phyloP scores from a whole-genome alignment of 2,329 filamentous ascomycete species.

The Drechslera avenae region DNA sequence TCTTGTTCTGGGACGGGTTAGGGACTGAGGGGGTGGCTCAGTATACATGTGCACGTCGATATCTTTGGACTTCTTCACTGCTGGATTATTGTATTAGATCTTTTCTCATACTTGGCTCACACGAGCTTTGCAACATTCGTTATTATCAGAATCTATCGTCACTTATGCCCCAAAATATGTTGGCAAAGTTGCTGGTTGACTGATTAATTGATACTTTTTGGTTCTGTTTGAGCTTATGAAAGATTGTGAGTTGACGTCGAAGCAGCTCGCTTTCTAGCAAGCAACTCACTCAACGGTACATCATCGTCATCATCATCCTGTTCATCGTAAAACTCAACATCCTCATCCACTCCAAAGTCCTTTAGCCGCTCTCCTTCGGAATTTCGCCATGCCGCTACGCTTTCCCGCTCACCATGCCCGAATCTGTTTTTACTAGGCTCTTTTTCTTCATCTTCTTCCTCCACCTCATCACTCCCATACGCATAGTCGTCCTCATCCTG shows the following conservation, averaged over 20 bases:
- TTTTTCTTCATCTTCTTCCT: constrained; percentile 25
- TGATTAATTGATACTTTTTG: no score
- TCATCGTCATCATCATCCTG: constrained; percentile 74
- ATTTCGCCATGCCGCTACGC: constrained; percentile 71
- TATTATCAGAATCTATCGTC: background rate
- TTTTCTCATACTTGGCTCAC: constrained; percentile 21
- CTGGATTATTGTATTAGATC: constrained; percentile 31
- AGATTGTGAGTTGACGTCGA: constrained; percentile 5
- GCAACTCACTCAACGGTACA: constrained; percentile 70
- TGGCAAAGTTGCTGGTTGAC: no score
- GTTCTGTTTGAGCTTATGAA: background rate
- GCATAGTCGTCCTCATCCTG: constrained; percentile 25
- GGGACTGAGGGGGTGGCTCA: constrained; percentile 9
- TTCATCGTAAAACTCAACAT: constrained; percentile 69
- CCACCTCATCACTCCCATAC: constrained; percentile 26
- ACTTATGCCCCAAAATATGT: no score
- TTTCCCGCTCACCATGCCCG: constrained; percentile 45
- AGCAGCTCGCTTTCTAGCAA: constrained; percentile 46
- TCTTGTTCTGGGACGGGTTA: constrained; percentile 6
- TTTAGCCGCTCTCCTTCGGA: constrained; percentile 73
- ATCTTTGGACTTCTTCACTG: constrained; percentile 16
- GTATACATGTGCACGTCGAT: constrained; percentile 14
- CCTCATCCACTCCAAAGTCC: constrained; percentile 82
- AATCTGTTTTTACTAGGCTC: constrained; percentile 15
- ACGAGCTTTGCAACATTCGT: constrained; percentile 20